Conservation (phyloP, 2,329 filamentous ascomycete species). For the Calonectria pseudoturangicola region DNA sequence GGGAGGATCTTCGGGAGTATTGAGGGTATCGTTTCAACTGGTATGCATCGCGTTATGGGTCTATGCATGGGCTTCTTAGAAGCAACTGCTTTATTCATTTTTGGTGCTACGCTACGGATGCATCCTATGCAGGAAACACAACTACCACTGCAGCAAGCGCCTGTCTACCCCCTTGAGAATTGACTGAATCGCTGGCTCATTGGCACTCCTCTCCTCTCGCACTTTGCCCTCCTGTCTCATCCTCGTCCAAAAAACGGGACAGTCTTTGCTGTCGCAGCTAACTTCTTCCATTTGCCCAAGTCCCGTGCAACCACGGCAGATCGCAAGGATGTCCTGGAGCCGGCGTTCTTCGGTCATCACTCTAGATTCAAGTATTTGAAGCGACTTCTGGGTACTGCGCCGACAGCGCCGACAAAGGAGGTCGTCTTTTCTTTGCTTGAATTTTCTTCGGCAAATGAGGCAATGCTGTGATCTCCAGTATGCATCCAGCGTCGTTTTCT, state of each 20-base stretch:
- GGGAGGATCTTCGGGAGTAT: too few relatives aligned
- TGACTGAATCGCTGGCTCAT: slow-evolving; percentile 58
- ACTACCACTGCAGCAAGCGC: slow-evolving; percentile 58
- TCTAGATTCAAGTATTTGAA: slow-evolving; percentile 78
- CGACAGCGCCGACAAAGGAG: slow-evolving; percentile 77
- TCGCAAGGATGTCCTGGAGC: slow-evolving; percentile 76
- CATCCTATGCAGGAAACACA: background rate
- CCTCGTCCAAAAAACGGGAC: slow-evolving; percentile 91
- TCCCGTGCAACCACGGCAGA: slow-evolving; percentile 89
- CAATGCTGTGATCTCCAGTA: slow-evolving; percentile 91
- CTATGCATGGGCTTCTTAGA: background rate
- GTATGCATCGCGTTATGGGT: too few relatives aligned
- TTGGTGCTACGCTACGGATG: background rate
- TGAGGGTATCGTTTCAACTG: too few relatives aligned
- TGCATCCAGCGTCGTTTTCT: slow-evolving; percentile 89
- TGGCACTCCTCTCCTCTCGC: slow-evolving; percentile 60
- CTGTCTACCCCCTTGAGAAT: slow-evolving; percentile 55
- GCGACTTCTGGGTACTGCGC: slow-evolving; percentile 72
- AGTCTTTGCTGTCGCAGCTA: slow-evolving; percentile 92
- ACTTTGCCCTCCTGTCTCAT: slow-evolving; percentile 75
- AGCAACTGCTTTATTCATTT: background rate
- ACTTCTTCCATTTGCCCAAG: slow-evolving; percentile 84
- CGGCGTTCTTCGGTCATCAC: slow-evolving; percentile 79
- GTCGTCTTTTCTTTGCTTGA: slow-evolving; percentile 55
- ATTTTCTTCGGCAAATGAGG: slow-evolving; percentile 76